Base-by-base conservation (phyloP, 2,329 filamentous ascomycete species). In the Lasiodiplodia hormozganensis region DNA sequence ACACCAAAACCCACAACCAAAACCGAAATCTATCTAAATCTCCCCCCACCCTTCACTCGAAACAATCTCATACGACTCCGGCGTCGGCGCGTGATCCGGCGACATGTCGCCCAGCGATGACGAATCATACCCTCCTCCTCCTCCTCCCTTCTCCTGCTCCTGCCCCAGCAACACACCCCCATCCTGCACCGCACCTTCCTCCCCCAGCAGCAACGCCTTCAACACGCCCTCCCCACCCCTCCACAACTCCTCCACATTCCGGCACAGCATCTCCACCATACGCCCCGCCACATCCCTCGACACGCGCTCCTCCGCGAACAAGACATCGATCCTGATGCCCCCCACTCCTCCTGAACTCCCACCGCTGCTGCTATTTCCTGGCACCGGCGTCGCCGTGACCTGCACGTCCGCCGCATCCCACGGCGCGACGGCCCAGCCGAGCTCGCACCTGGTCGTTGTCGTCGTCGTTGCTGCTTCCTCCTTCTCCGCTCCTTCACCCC, bases 341-440 rank as follows among this genome's bases (percentile, higher is more conserved):
- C 25, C 56, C 6, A 28, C 25, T 25, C 25, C 25, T 25, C 25
- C 25, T 25, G 25, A 3, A 28, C 1, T 28, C 28, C 28, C 28
- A 28, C 36, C 14, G 12, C 31, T 31, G 7, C 31, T 31, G 7
- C 31, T 10, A 2, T 4, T 31, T 2, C 31, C 6, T 34, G 7
- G 12, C 54, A 23, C 28, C 14, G 56, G 56, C 56, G 56, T 60
- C 36, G 36, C 16, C 38, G 78, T 52, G 36, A 60, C 16, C 38
- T 60, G 38, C 57, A 60, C 57, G 8, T 60, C 57, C 14, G 38
- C 57, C 1, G 77, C 75, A 70, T 81, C 78, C 18, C 72, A 71
- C 72, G 80, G 76, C 40, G 87, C 85, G 72, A 88, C 89, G 16
- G 86, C 73, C 16, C 88, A 89, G 76, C 89, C 88, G 71, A 88